These are phyloP conservation scores for Eutypa lata DNA, from an alignment of 2,329 filamentous ascomycete species.

Conservation along the genomic window DNA sequence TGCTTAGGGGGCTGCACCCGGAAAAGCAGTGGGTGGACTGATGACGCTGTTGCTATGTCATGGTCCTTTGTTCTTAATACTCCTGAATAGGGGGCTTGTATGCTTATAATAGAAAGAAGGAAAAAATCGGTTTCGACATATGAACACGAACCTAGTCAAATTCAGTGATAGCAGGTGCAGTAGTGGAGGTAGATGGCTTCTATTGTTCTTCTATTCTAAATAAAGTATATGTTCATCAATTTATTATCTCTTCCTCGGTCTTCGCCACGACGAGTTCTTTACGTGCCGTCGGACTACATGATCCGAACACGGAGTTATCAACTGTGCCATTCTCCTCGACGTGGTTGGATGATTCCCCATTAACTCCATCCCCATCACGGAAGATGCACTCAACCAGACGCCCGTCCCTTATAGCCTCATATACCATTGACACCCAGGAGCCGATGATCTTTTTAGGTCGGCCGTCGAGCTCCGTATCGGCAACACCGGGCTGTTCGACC, in stretches of 20 bases:
- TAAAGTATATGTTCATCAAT: not conserved
- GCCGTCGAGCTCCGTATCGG: conserved; percentile 9
- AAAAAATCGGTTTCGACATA: too few relatives aligned
- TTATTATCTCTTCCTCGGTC: not conserved
- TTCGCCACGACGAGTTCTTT: not conserved
- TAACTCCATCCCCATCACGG: not conserved
- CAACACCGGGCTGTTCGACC: conserved; percentile 15
- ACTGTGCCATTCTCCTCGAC: not conserved
- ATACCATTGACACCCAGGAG: conserved; percentile 18
- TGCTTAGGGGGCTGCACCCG: conserved; percentile 22
- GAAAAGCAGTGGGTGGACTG: conserved; percentile 21
- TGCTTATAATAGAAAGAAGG: too few relatives aligned
- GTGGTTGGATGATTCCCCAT: not conserved
- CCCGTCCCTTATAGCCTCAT: conserved; percentile 8
- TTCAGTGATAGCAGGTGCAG: too few relatives aligned
- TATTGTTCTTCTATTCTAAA: too few relatives aligned
- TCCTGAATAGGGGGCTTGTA: too few relatives aligned
- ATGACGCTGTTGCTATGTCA: too few relatives aligned
- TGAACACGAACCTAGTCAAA: too few relatives aligned
- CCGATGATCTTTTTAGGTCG: conserved; percentile 18
- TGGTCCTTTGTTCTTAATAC: too few relatives aligned
- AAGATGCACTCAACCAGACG: not conserved
- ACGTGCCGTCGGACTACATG: not conserved
- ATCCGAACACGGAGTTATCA: not conserved
- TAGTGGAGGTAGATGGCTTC: too few relatives aligned